Evolutionary conservation across 2,329 filamentous ascomycete species (phyloP), one percentile per base, ranked within the genome.

Genomic region (Chrysoporthe austroafricana): DNA sequence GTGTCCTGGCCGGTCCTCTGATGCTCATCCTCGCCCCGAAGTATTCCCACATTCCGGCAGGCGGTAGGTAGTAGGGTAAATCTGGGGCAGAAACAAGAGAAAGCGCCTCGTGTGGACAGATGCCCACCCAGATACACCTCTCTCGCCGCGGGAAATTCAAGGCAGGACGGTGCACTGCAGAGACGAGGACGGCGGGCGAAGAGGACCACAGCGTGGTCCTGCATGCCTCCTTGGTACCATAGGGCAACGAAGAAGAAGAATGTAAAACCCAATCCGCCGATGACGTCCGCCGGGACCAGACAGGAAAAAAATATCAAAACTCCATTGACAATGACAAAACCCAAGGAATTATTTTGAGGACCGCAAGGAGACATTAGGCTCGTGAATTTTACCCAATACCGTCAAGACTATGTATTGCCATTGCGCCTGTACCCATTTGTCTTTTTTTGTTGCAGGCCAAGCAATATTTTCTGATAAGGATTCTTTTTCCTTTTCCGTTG

Each of bases 401-500:
- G 9, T 13, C 32, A 57, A 57, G 18, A 21, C 54, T 57, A 36
- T 57, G 39, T 57, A 16, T 39, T 57, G 16, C 54, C 34, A 34
- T 32, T 57, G 18, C 54, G 54, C 54, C 54, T 57, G 34, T 57
- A 39, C 54, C 54, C 34, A 46, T 46, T 14, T 46, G 13, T 46
- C 44, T 16, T 14, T 46, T 46, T 46, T 46, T 46, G 11, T 46
- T 46, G 44, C 18, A 39, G 54, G 32, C 54, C 54, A 57, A 57
- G 54, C 34, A 57, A 39, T 36, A 39, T 57, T 57, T 57, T 26
- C 34, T 18, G 50, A n/a, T 14, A 34, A 52, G 32, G 4, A 16
- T 43, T 63, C 48, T 39, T 21, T 56, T 36, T 32, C 48, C 26
- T 26, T 26, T 44, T 56, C 39, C 57, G n/a, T 60, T 63, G 50